These are phyloP conservation scores for Naganishia liquefaciens DNA, from an alignment of 1,284 basidiomycete species.

Conservation along the genomic window DNA sequence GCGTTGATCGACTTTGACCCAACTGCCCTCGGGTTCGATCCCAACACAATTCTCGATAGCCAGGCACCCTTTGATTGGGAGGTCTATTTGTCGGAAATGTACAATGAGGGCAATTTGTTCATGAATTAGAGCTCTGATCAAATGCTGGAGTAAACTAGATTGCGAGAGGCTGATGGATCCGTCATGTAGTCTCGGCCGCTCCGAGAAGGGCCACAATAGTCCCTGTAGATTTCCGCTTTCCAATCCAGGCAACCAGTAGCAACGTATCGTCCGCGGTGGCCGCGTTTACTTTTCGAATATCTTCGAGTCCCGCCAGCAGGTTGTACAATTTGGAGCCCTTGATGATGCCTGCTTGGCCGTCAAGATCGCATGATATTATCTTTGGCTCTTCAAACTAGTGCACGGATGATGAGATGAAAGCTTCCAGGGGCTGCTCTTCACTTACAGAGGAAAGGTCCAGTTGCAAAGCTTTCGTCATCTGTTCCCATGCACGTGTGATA, in stretches of 20 bases:
- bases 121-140: slow-evolving; percentile 12
- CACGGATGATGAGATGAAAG: background rate
- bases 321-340: slow-evolving; percentile 23
- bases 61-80: slow-evolving; percentile 32
- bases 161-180: background rate
- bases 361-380: background rate
- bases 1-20: slow-evolving; percentile 31
- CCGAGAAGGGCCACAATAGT: slow-evolving; percentile 6
- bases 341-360: slow-evolving; percentile 12
- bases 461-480: background rate
- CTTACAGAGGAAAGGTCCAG: slow-evolving; percentile 14
- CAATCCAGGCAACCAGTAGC: slow-evolving; percentile 21
- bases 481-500: background rate
- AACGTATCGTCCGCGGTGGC: slow-evolving; percentile 4
- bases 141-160: background rate
- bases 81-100: slow-evolving; percentile 28
- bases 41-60: slow-evolving; percentile 19
- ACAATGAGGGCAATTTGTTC: slow-evolving; percentile 27
- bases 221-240: slow-evolving; percentile 3
- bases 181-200: slow-evolving; percentile 17
- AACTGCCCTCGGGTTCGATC: slow-evolving; percentile 21
- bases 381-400: slow-evolving; percentile 3
- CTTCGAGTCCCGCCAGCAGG: slow-evolving; percentile 3
- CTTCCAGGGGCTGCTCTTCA: background rate
- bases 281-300: slow-evolving; percentile 1